Base-by-base conservation (phyloP, 2,329 filamentous ascomycete genomes). In the Paecilomyces formosus region DNA sequence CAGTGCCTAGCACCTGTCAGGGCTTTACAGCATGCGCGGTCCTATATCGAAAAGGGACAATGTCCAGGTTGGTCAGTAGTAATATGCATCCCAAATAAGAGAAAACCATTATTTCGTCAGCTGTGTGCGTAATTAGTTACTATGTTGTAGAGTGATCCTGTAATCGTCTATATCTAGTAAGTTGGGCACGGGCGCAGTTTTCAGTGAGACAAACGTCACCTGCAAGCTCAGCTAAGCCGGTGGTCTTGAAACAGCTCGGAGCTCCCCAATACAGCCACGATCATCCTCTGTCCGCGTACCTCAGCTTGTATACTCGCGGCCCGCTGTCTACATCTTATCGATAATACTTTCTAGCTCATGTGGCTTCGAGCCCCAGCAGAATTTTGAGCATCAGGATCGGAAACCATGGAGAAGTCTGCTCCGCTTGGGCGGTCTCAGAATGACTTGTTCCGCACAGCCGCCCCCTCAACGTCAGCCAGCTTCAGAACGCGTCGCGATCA, bases 361-460 rank as follows among this genome's bases (percentile, higher is more conserved):
- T 26, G 11, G 22, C 8, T 2, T 24, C 11, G 26, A 52, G n/a
- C 15, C 22, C 50, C 24, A 52, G 50, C 50, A 52, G 39, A 45
- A 18, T 21, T 18, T 45, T 26, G 50, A 52, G 24, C 3, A 22
- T 24, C 50, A 52, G 50, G 26, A 52, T 21, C 13, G 13, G 22
- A 15, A 13, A 28, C 22, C 12, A 52, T 52, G 50, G 50, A 52
- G 22, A 52, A 52, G 50, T 6, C 8, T 54, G 35, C 57, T 12
- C 28, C 45, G 7, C 15, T 52, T n/a, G 22, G 28, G 50, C 21
- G 50, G 22, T 24, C 21, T 28, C 50, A 24, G 13, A 3, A 52
- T 8, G 50, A 52, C 50, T 22, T 45, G n/a, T n/a, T 55, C 54
- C 56, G 39, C 56, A 53, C 61, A 59, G 35, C 58, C n/a, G 35